phyloP scores from a whole-genome alignment of 129 eudicot genomes.

The Lactuca sativa region DNA sequence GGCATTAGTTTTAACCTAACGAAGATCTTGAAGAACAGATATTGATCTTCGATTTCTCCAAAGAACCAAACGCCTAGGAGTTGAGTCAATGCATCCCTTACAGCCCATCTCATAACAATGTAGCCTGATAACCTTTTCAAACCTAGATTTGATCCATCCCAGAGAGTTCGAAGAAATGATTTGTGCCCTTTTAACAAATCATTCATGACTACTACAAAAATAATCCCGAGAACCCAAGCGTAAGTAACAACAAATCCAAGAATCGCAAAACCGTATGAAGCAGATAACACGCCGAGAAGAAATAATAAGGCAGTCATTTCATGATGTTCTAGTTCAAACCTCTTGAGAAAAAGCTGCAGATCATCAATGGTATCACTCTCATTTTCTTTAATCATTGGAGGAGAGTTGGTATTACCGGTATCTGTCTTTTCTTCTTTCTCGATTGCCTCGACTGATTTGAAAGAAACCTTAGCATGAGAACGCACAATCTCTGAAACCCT shows the following conservation, averaged over 20 bases:
- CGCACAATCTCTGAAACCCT: slow-evolving; percentile 41
- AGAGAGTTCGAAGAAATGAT: slow-evolving; percentile 50
- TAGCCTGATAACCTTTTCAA: slow-evolving; percentile 74
- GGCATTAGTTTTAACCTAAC: slow-evolving; percentile 96
- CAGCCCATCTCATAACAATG: slow-evolving; percentile 90
- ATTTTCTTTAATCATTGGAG: slow-evolving; percentile 27
- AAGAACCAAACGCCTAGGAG: slow-evolving; percentile 77
- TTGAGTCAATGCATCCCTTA: slow-evolving; percentile 87
- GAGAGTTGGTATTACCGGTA: not conserved
- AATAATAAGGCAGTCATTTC: slow-evolving; percentile 72
- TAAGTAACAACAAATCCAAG: slow-evolving; percentile 79
- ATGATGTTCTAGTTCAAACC: slow-evolving; percentile 62
- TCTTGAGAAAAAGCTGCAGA: slow-evolving; percentile 51
- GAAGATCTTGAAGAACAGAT: slow-evolving; percentile 78
- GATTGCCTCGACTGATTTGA: slow-evolving; percentile 29
- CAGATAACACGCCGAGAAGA: slow-evolving; percentile 60
- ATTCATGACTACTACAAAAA: slow-evolving; percentile 68
- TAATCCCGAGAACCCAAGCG: slow-evolving; percentile 78
- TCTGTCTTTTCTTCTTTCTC: slow-evolving; percentile 12
- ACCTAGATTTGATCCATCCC: slow-evolving; percentile 87
- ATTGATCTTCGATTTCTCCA: slow-evolving; percentile 94
- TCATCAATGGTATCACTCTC: slow-evolving; percentile 41
- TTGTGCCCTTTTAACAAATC: slow-evolving; percentile 60
- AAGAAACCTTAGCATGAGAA: slow-evolving; percentile 42
- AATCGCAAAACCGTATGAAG: slow-evolving; percentile 81